Evolutionary conservation across 1,284 basidiomycete genomes (phyloP), one percentile per base, ranked within the genome.

Genomic region (Stereum hirsutum): DNA sequence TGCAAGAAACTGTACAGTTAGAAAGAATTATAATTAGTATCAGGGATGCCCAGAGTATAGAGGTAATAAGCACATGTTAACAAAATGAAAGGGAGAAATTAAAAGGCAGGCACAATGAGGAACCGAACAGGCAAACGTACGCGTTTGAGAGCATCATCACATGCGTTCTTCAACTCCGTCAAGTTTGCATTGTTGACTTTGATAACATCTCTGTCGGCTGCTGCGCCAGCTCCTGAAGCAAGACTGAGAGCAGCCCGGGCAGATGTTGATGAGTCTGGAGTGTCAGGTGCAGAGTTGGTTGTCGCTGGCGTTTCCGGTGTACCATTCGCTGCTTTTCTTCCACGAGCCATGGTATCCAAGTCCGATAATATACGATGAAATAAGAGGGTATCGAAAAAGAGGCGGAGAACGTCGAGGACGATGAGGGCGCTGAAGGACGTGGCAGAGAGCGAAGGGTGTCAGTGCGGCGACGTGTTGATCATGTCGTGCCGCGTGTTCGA

Each of bases 81-180:
- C 8, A 35, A 19, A 8, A n/a, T 30, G 10, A 30, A n/a, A 30
- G 28, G 8, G 28, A 8, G 10, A 5, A n/a, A 12, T 17, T 14
- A 41, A 19, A 24, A 5, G n/a, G 37, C 27, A 24, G 34, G 24
- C 23, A 38, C 14, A 42, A 26, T 25, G 21, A n/a, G 27, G 12
- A 39, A 23, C 15, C 20, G 30, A 5, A 27, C 26, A 30, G 41
- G 20, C 33, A 14, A 15, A 75, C 88, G 52, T 57, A 94, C 92
- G 59, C 87, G 81, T 63, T 89, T 90, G 49, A 95, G 67, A 31
- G 84, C 83, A 67, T 95, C 92, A 60, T 96, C 93, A 52, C 88
- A 84, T 11, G 92, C 81, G 54, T 83, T 81, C 69, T 95, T 95
- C 59, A 96, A 76, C 57, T 95, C 92, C 17, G 74, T 74, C 39